phyloP scores from a whole-genome alignment of 257 asterid species.

The Solanum chmielewskii region DNA sequence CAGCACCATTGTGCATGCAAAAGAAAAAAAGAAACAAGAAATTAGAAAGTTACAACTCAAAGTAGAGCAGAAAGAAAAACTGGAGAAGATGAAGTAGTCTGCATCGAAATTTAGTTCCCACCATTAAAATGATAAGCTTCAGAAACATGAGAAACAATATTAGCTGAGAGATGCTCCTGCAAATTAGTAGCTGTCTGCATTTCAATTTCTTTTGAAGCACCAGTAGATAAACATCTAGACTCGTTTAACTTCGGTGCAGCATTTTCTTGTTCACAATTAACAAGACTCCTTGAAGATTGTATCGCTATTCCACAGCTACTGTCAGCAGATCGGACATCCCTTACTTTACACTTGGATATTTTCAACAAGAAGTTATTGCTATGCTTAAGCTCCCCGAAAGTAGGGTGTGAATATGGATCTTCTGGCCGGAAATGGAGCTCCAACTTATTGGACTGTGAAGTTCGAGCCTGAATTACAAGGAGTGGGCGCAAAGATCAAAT shows the following conservation, averaged over 20 bases:
- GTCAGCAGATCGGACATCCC: conserved; percentile 11
- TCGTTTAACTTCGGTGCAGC: conserved; percentile 5
- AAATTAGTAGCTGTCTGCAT: conserved; percentile 16
- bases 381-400: conserved; percentile 52
- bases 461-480: conserved; percentile 38
- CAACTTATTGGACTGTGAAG: conserved; percentile 51
- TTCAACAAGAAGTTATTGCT: conserved; percentile 56
- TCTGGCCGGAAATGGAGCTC: conserved; percentile 88
- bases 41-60: background rate
- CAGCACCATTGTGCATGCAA: conserved; percentile 4
- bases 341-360: conserved; percentile 43
- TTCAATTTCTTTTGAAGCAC: conserved; percentile 21
- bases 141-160: conserved; percentile 4
- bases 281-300: conserved; percentile 12
- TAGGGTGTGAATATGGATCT: conserved; percentile 93
- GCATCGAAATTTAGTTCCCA: conserved; percentile 5
- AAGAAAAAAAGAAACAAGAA: conserved; percentile 3
- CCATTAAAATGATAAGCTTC: conserved; percentile 72
- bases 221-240: conserved; percentile 20
- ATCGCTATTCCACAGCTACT: conserved; percentile 5
- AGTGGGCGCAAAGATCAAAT: background rate
- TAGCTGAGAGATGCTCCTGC: background rate
- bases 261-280: conserved; percentile 15
- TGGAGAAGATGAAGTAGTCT: background rate
- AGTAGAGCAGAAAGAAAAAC: background rate